Evolutionary conservation across 495 filamentous ascomycete species (phyloP), one percentile per base, ranked within the genome.

Genomic region (Trichoderma erinaceum): DNA sequence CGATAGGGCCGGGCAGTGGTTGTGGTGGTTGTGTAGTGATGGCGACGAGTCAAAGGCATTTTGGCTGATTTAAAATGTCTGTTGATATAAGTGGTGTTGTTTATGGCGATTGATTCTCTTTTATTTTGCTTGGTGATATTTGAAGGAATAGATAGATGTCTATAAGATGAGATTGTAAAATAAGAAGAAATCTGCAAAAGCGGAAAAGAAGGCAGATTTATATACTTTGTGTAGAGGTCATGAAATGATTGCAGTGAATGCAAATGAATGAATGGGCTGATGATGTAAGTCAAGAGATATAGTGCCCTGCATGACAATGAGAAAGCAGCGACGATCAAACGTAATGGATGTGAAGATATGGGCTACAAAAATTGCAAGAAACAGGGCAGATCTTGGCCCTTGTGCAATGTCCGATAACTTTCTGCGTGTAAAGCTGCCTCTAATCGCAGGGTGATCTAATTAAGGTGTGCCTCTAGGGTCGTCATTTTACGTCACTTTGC

Each of bases 1-100:
- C 69, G 21, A 68, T 66, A 66, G 69, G 69, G 68, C 67, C 70
- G 68, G 68, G 67, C 44, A 2, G 65, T 66, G 65, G 43, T 48
- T 15, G 76, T 72, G 56, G 41, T 64, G 44, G 74, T 71, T 41
- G 69, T 68, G 69, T 72, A 67, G 73, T 75, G 66, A 48, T 70
- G 32, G 68, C 71, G 70, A 66, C 67, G 67, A 43, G 23, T 25
- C 58, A 68, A 68, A 12, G 65, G 43, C 52, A 67, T 48, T 64
- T 64, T 38, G 23, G 35, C 23, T 41, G 27, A 32, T 65, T 65
- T 61, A 23, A 21, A 1, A 63, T 23, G 44, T 68, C 29, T 41
- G 16, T 65, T 8, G 21, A 4, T 38, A 38, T 67, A 46, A 12
- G 3, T 44, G 32, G n/a, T 68, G 21, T 43, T 52, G 4, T 41